Evolutionary conservation across 2,329 filamentous ascomycete genomes (phyloP), one percentile per base, ranked within the genome.

Genomic region (Colletotrichum endophyticum): DNA sequence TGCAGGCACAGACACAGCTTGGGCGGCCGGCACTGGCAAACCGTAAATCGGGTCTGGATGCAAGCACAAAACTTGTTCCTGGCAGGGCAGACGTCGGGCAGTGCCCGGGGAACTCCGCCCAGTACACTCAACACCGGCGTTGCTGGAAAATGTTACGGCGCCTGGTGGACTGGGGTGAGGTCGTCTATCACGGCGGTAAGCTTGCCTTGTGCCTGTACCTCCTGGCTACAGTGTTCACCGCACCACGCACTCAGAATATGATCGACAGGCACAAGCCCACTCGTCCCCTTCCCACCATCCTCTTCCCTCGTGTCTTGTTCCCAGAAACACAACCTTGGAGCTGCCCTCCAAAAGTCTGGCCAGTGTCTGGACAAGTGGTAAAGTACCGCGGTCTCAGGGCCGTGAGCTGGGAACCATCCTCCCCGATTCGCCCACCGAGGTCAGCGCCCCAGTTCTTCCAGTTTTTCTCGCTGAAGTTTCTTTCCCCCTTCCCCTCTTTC

Each of bases 251-350:
- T 73, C 44, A 64, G 73, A 70, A 36, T 34, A 19, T 68, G 73
- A 76, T 76, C 70, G 73, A 68, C 73, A 76, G 73, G 73, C 36
- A 76, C 73, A 63, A 59, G 13, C 68, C 68, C 68, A 70, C 57
- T 36, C 62, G n/a, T 32, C 57, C 36, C 15, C 69, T 49, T 69
- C 64, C 72, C 73, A 76, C 70, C 73, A 36, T 63, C 57, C 39
- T 76, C 27, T 68, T 44, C 61, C 22, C 72, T 73, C 56, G n/a
- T 67, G 36, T 72, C 62, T 30, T 44, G 32, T 25, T 25, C 30
- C 61, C 61, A 61, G 34, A 4, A 49, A 62, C 57, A 63, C 56
- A 70, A 62, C 67, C 67, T 70, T 44, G 28, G 30, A 39, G 32
- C 44, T 36, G 66, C 32, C 39, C 22, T 34, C 25, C 53, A 56